Evolutionary conservation across 2,329 filamentous ascomycete species (phyloP).

Genomic region (Epichloe sylvatica): DNA sequence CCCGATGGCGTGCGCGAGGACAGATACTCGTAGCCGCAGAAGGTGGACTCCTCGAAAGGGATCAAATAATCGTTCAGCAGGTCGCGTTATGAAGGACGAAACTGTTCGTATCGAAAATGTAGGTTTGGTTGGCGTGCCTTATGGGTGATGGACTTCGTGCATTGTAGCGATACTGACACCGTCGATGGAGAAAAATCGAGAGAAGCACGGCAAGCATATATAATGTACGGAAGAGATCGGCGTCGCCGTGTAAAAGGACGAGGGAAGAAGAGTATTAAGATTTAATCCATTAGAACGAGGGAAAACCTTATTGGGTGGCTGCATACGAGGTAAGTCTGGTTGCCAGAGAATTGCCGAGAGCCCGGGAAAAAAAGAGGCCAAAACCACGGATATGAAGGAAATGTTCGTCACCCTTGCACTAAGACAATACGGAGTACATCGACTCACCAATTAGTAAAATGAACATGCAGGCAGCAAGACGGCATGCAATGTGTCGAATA

Average conservation of each 20-base stretch:
- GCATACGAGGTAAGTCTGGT: not conserved
- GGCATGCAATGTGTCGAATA: conserved; percentile 2
- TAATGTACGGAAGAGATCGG: not conserved
- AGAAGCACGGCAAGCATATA: not conserved
- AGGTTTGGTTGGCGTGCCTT: conserved; percentile 5
- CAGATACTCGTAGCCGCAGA: not conserved
- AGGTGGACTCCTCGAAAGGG: not conserved
- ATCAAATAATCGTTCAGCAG: not conserved
- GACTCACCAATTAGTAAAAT: conserved; percentile 4
- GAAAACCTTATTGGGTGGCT: not conserved
- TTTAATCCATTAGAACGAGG: not conserved
- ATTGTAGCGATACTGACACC: conserved; percentile 9
- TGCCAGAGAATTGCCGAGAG: not conserved
- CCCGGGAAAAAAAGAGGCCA: not conserved
- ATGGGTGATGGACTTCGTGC: conserved; percentile 9
- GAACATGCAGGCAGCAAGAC: not conserved
- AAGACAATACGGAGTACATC: conserved; percentile 2
- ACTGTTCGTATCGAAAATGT: not conserved
- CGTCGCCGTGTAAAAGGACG: not conserved
- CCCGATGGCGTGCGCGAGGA: not conserved
- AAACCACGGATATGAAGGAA: conserved; percentile 1
- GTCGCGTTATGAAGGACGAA: conserved; percentile 2
- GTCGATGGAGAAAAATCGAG: conserved; percentile 1
- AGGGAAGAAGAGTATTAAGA: not conserved
- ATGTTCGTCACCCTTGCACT: conserved; percentile 4